A percentile compares a stretch with the other conserved stretches of the same genome.
Conservation (phyloP, 176 grass and related monocot genomes). For the Cenchrus fungigraminus region DNA sequence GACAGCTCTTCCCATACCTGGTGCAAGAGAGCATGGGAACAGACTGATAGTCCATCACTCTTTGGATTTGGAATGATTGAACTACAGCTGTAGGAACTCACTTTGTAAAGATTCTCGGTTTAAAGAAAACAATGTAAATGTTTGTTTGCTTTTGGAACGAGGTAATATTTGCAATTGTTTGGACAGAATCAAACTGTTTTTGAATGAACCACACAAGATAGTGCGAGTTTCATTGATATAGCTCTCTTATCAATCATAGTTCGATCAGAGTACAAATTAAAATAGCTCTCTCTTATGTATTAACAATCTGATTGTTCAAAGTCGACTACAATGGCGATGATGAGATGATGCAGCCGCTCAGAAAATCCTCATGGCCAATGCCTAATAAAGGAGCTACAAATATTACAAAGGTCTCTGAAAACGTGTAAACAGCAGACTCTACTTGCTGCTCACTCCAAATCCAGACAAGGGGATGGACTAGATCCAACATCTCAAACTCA, state of each 20-base stretch:
- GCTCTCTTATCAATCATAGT: background rate
- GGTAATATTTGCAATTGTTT: too few relatives aligned
- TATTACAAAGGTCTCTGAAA: slow-evolving; percentile 37
- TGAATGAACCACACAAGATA: too few relatives aligned
- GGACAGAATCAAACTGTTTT: too few relatives aligned
- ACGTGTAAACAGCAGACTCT: slow-evolving; percentile 42
- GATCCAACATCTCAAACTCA: slow-evolving; percentile 75
- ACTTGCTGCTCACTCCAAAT: slow-evolving; percentile 37
- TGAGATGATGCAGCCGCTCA: slow-evolving; percentile 13
- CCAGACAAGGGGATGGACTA: slow-evolving; percentile 70
- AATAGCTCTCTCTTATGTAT: slow-evolving; percentile 49
- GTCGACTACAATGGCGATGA: slow-evolving; percentile 36
- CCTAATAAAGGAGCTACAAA: slow-evolving; percentile 45
- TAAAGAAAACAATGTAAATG: background rate
- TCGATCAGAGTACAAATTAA: background rate
- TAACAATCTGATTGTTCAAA: slow-evolving; percentile 50
- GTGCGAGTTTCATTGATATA: too few relatives aligned
- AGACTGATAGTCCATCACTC: slow-evolving; percentile 40
- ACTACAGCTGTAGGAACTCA: background rate
- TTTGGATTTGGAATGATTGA: slow-evolving; percentile 25
- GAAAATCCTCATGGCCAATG: slow-evolving; percentile 43
- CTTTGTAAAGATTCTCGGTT: slow-evolving; percentile 22
- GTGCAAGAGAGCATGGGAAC: slow-evolving; percentile 40
- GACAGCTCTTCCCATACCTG: slow-evolving; percentile 42
- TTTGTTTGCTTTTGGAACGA: background rate